phyloP scores from a whole-genome alignment of 306 rosid genomes.

The Acacia confusa region DNA sequence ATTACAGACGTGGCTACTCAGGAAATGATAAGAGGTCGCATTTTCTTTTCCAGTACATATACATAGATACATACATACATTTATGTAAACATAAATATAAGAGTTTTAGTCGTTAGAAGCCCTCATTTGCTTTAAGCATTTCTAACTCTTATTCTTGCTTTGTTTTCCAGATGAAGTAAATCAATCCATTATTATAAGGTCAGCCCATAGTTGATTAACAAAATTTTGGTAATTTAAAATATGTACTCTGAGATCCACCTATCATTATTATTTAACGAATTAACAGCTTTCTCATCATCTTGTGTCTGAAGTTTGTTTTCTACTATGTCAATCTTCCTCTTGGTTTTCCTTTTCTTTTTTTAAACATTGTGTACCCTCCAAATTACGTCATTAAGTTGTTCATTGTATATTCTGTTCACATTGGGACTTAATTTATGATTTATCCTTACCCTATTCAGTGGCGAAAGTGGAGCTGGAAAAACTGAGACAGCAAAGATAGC shows the following conservation, averaged over 20 bases:
- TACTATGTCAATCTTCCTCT: conserved; percentile 13
- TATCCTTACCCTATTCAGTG: conserved; percentile 48
- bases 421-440: conserved; percentile 11
- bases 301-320: conserved; percentile 11
- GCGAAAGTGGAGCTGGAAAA: conserved; percentile 99
- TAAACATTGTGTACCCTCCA: not conserved
- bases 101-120: conserved; percentile 27
- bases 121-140: conserved; percentile 27
- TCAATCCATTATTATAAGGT: conserved; percentile 98
- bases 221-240: not conserved
- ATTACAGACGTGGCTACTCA: conserved; percentile 91
- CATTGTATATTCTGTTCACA: conserved; percentile 8
- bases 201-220: conserved; percentile 35
- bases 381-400: not conserved
- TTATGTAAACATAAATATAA: not conserved
- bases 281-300: conserved; percentile 2
- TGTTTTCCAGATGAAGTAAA: conserved; percentile 89
- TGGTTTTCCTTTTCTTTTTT: conserved; percentile 5
- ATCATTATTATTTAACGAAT: not conserved
- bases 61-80: not conserved
- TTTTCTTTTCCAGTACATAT: conserved; percentile 12
- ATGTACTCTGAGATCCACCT: not conserved
- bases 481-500: conserved; percentile 99
- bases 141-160: conserved; percentile 32
- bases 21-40: conserved; percentile 87